Evolutionary conservation across 345 rosid genomes (phyloP).

Genomic region (Arabidopsis arenosa): DNA sequence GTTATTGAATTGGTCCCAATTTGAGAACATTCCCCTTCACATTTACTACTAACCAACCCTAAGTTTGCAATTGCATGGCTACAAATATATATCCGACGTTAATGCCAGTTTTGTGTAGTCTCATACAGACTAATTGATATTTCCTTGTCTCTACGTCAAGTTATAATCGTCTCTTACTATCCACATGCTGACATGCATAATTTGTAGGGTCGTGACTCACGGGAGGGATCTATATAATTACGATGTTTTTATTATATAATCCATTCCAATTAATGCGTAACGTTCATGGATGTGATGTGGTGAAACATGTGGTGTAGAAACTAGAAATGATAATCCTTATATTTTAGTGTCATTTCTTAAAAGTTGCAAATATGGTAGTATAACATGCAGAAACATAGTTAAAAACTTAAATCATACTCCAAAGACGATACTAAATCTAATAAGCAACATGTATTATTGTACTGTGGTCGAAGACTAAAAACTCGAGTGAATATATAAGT

Average conservation of each 20-base stretch:
- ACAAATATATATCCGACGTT: slow-evolving; percentile 15
- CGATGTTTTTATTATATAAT: slow-evolving; percentile 22
- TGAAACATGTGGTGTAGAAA: slow-evolving; percentile 29
- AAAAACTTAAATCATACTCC: not conserved
- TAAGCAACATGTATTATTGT: not conserved
- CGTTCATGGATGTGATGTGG: slow-evolving; percentile 27
- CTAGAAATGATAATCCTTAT: slow-evolving; percentile 6
- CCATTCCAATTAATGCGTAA: slow-evolving; percentile 12
- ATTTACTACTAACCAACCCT: slow-evolving; percentile 41
- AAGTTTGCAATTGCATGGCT: slow-evolving; percentile 42
- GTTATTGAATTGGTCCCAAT: slow-evolving; percentile 40
- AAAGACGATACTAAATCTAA: not conserved
- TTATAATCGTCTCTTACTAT: slow-evolving; percentile 26
- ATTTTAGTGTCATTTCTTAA: slow-evolving; percentile 13
- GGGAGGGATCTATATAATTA: slow-evolving; percentile 16
- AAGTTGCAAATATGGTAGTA: slow-evolving; percentile 9
- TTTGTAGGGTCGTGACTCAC: slow-evolving; percentile 30
- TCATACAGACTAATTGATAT: slow-evolving; percentile 19
- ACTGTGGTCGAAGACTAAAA: not conserved
- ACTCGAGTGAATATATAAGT: not conserved
- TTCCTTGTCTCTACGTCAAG: slow-evolving; percentile 16
- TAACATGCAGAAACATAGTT: not conserved
- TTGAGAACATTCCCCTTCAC: slow-evolving; percentile 44
- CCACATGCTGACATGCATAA: slow-evolving; percentile 24
- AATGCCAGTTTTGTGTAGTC: slow-evolving; percentile 27